These are phyloP conservation scores for Senna tora DNA, from an alignment of 306 rosid species.

Conservation along the genomic window DNA sequence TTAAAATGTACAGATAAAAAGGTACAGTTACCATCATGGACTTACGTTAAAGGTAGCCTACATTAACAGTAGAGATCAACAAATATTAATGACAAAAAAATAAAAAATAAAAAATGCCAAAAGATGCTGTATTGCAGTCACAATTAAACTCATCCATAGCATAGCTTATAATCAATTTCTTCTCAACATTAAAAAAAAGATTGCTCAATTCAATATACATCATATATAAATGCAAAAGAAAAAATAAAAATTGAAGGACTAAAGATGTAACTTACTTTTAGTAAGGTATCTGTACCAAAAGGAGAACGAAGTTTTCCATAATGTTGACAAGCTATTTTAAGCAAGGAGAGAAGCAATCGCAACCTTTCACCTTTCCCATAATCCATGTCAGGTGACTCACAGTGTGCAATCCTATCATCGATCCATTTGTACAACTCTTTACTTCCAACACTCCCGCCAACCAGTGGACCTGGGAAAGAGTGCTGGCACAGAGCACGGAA, in stretches of 20 bases:
- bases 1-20: conserved; percentile 16
- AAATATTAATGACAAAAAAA: background rate
- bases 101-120: background rate
- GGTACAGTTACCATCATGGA: background rate
- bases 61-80: background rate
- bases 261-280: conserved; percentile 57
- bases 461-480: conserved; percentile 95
- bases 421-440: conserved; percentile 89
- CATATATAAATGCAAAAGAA: conserved; percentile 13
- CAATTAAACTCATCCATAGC: conserved; percentile 11
- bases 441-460: conserved; percentile 88
- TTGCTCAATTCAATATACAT: conserved; percentile 9
- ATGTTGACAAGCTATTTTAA: conserved; percentile 86
- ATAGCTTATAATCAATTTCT: background rate
- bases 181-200: conserved; percentile 11
- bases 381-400: conserved; percentile 65
- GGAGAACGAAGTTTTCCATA: conserved; percentile 94
- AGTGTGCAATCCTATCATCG: conserved; percentile 79
- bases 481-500: conserved; percentile 79
- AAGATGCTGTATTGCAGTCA: background rate
- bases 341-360: conserved; percentile 89
- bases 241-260: background rate
- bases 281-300: conserved; percentile 69
- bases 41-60: conserved; percentile 10
- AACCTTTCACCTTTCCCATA: conserved; percentile 67